These are phyloP conservation scores for Rhodomyrtus tomentosa DNA, from an alignment of 345 rosid species.

Conservation along the genomic window DNA sequence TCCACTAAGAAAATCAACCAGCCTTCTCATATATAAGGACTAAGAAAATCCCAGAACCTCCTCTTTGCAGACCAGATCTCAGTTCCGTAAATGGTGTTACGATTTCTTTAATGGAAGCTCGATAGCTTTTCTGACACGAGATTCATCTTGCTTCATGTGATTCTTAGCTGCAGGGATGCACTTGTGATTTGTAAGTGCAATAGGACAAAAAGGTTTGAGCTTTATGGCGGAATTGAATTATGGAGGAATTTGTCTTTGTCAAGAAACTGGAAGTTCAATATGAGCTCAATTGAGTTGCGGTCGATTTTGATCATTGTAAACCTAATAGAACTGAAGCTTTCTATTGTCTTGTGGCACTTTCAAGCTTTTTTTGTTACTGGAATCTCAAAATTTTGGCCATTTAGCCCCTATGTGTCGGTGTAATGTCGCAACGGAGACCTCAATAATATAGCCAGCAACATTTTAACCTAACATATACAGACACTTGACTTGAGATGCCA, in stretches of 20 bases:
- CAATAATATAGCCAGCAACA: too few species aligned
- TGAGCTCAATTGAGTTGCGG: not conserved
- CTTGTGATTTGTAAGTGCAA: not conserved
- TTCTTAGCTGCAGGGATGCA: fast-evolving
- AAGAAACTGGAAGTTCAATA: not conserved
- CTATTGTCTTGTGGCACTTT: not conserved
- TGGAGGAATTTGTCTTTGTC: not conserved
- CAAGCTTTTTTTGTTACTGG: not conserved
- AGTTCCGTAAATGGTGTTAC: not conserved
- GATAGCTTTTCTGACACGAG: not conserved
- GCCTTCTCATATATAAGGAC: conserved; percentile 2
- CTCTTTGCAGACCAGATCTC: not conserved
- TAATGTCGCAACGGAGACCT: too few species aligned
- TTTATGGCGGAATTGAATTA: not conserved
- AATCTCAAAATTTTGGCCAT: not conserved
- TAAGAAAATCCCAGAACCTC: not conserved
- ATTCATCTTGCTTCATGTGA: not conserved
- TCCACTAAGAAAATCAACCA: conserved; percentile 9
- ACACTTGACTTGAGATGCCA: too few species aligned
- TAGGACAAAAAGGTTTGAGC: not conserved
- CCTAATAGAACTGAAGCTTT: not conserved
- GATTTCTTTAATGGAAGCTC: not conserved
- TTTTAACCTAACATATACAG: too few species aligned
- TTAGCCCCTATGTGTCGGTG: too few species aligned
- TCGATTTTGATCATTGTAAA: not conserved